Evolutionary conservation across 108 stramenopile genomes (phyloP).

Genomic region (Fragilariopsis cylindrus): DNA sequence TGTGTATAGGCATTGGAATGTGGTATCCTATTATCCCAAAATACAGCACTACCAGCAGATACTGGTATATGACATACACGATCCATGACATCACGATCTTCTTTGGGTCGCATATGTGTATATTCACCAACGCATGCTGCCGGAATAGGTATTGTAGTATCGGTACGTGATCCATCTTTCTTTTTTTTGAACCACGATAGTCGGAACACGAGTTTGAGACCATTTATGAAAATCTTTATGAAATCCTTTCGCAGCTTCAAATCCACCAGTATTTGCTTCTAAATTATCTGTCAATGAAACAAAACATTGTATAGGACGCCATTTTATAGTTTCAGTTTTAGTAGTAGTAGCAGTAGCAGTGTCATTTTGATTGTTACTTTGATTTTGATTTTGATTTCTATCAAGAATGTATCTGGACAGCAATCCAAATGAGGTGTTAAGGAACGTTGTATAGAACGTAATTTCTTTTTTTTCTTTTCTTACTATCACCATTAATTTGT

Average conservation of each 20-base stretch:
- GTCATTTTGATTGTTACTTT: neutral
- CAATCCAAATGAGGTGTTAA: slow-evolving; percentile 95
- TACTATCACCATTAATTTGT: neutral
- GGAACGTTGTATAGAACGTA: slow-evolving; percentile 73
- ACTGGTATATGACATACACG: slow-evolving; percentile 78
- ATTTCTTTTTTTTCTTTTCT: slow-evolving; percentile 51
- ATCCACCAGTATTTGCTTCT: slow-evolving; percentile 84
- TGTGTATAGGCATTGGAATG: slow-evolving; percentile 83
- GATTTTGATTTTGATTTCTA: neutral
- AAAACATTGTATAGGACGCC: slow-evolving; percentile 94
- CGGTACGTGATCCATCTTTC: slow-evolving; percentile 5
- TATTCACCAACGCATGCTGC: slow-evolving; percentile 90
- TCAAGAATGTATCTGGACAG: slow-evolving; percentile 77
- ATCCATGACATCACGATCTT: slow-evolving; percentile 73
- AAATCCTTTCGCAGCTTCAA: slow-evolving; percentile 90
- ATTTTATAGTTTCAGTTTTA: slow-evolving; percentile 44
- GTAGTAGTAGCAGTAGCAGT: neutral
- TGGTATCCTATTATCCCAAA: slow-evolving; percentile 92
- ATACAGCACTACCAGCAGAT: slow-evolving; percentile 79
- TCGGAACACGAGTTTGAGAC: slow-evolving; percentile 40
- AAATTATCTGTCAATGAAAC: slow-evolving; percentile 81
- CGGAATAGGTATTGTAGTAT: slow-evolving; percentile 7
- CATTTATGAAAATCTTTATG: slow-evolving; percentile 85
- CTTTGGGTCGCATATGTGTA: slow-evolving; percentile 84
- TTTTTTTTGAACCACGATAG: slow-evolving; percentile 16